Evolutionary conservation across 148 eudicot species (phyloP).

Genomic region (Amaranthus cruentus): DNA sequence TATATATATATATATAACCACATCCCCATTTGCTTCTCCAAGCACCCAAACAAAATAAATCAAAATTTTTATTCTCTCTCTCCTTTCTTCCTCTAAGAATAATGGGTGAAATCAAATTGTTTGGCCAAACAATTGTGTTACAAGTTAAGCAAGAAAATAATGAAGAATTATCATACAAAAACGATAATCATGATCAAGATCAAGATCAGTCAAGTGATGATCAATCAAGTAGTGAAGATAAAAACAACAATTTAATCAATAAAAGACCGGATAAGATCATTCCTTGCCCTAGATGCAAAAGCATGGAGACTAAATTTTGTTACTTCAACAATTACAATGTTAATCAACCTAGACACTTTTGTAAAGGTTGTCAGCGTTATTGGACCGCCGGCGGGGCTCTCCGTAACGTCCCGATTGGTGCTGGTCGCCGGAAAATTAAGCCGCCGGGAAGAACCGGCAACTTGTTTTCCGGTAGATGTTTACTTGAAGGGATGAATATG

Average conservation of each 20-base stretch:
- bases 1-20: neutral
- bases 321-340: constrained; percentile 83
- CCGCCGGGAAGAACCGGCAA: constrained; percentile 30
- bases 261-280: constrained; percentile 68
- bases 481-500: constrained; percentile 35
- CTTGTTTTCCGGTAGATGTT: constrained; percentile 23
- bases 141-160: constrained; percentile 34
- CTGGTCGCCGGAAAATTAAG: constrained; percentile 68
- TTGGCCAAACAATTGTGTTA: constrained; percentile 50
- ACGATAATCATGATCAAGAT: constrained; percentile 20
- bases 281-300: constrained; percentile 73
- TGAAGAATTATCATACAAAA: constrained; percentile 18
- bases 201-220: constrained; percentile 19
- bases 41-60: neutral
- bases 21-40: neutral
- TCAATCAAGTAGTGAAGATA: neutral
- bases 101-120: constrained; percentile 50
- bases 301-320: constrained; percentile 78
- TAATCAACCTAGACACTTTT: constrained; percentile 71
- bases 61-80: neutral
- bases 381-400: constrained; percentile 91
- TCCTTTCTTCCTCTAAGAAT: neutral
- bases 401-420: constrained; percentile 69
- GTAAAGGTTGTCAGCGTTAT: constrained; percentile 68
- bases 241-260: constrained; percentile 8